Base-by-base conservation (phyloP, 176 grass and related monocot genomes). In the Oryza brachyantha region DNA sequence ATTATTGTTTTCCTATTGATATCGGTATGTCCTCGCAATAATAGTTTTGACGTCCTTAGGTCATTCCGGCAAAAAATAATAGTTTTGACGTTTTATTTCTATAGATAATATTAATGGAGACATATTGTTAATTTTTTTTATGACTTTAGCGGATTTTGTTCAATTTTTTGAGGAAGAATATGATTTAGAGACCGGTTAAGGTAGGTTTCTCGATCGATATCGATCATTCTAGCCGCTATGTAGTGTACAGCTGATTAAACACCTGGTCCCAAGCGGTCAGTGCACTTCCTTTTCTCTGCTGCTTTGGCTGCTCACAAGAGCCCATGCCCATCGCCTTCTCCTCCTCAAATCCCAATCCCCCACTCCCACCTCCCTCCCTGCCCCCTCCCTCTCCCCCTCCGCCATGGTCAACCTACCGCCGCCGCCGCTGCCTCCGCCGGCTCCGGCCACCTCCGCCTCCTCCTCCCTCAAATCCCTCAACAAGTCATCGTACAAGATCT, bases 401-500 rank as follows among this genome's bases (percentile, higher is more conserved):
- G 52, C 54, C 77, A 38, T 79, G 61, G 86, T 79, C 81, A 84
- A 36, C 73, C 70, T 54, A 72, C 76, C 80, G 10, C 83, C 71
- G 0, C 50, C 81, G 69, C 70, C 48, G 10, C 70, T 37, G 10
- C 72, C 29, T 17, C 68, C 79, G 0, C 64, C 73, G 0, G 32
- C 84, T 24, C 28, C 77, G 3, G 6, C 63, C 34, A 0, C 72
- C 26, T 2, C 78, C 37, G 40, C 75, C 74, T 32, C 86, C 40
- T 52, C 81, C 76, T 76, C 90, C 8, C 82, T 96, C 58, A 92
- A 84, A 74, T 82, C 87, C 39, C 90, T 96, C 74, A 96, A 93
- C 82, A 96, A 88, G 66, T 36, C 93, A 26, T 97, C 93, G 73
- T 93, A 92, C 90, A 97, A 97, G 88, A 97, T 97, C 93, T 93